A percentile compares a stretch with the other conserved stretches of the same genome.
phyloP scores from a whole-genome alignment of 225 moss, liverwort and hornwort species.

The Pseudoscleropodium purum region DNA sequence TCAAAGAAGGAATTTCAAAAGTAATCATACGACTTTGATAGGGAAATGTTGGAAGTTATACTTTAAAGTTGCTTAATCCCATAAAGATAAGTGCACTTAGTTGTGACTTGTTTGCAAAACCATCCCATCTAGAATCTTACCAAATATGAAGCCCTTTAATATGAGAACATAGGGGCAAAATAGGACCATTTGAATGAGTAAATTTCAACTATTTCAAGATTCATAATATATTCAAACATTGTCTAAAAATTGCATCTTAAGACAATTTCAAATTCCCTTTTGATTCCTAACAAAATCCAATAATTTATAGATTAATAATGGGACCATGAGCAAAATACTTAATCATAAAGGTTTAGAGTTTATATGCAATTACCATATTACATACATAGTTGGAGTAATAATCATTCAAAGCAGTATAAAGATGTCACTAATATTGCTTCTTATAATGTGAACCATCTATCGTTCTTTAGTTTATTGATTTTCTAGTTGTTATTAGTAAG shows the following conservation, averaged over 20 bases:
- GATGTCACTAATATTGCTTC: not conserved
- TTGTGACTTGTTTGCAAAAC: not conserved
- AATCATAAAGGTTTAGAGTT: not conserved
- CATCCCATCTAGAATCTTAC: not conserved
- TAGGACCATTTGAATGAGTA: not conserved
- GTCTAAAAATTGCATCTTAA: not conserved
- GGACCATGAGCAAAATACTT: not conserved
- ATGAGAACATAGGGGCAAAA: not conserved
- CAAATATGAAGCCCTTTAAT: not conserved
- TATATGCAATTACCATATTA: not conserved
- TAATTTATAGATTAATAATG: not conserved
- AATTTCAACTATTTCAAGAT: not conserved
- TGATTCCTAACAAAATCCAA: not conserved
- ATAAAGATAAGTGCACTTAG: no score
- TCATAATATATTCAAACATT: not conserved
- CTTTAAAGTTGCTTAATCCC: not conserved
- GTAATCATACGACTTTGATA: no score
- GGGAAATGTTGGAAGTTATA: not conserved
- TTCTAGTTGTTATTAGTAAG: not conserved
- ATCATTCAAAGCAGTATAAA: not conserved
- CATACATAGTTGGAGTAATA: not conserved
- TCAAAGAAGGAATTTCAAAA: no score
- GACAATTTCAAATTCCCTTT: not conserved
- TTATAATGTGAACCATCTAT: not conserved
- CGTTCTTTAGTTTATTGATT: not conserved